A percentile compares a stretch with the other conserved stretches of the same genome.
Conservation (phyloP, 2,329 filamentous ascomycete genomes). For the Emmonsiellopsis sp. region DNA sequence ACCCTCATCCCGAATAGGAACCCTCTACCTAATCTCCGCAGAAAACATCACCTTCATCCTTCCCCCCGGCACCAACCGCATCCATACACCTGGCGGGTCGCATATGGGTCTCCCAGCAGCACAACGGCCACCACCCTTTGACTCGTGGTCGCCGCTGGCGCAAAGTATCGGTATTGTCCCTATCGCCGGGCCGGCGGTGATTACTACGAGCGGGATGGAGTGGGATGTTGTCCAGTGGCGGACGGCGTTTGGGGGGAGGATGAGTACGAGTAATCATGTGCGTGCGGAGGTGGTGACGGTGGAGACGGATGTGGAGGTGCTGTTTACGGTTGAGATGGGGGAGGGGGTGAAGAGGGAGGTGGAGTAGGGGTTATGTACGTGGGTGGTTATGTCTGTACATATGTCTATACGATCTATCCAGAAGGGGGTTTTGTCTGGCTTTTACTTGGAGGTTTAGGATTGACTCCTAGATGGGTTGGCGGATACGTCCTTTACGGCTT, state of each 20-base stretch:
- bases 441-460: too few relatives aligned
- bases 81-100: conserved; percentile 49
- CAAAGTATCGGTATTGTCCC: conserved; percentile 82
- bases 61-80: conserved; percentile 55
- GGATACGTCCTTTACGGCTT: too few relatives aligned
- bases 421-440: too few relatives aligned
- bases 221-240: conserved; percentile 85
- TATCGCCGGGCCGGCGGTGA: conserved; percentile 64
- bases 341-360: neutral
- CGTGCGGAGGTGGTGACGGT: conserved; percentile 52
- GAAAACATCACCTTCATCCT: conserved; percentile 76
- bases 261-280: conserved; percentile 77
- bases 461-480: too few relatives aligned
- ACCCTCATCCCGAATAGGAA: conserved; percentile 27
- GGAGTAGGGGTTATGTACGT: too few relatives aligned
- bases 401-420: too few relatives aligned
- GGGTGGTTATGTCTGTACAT: too few relatives aligned
- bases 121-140: neutral
- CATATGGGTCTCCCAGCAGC: neutral
- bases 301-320: conserved; percentile 52
- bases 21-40: conserved; percentile 70
- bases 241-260: conserved; percentile 61
- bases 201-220: conserved; percentile 71
- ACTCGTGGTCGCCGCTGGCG: conserved; percentile 41
- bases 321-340: conserved; percentile 65